Evolutionary conservation across 176 grass and related monocot species (phyloP).

Genomic region (Thinopyrum elongatum): DNA sequence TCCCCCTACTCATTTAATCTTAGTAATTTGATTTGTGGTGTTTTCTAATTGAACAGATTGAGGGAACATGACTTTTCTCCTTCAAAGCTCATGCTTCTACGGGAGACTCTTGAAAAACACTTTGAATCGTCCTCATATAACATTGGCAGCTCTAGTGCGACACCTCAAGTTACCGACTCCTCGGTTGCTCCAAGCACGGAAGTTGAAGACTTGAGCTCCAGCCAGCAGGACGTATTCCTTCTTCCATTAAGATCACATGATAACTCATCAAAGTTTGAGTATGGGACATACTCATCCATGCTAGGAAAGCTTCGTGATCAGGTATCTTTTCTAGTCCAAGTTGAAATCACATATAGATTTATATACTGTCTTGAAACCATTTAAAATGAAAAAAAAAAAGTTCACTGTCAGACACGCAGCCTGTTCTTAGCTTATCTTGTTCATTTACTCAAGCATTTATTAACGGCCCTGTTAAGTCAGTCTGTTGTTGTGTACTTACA

Average conservation of each 20-base stretch:
- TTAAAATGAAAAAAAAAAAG: neutral
- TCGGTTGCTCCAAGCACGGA: conserved; percentile 26
- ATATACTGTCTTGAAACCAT: neutral
- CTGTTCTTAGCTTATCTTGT: neutral
- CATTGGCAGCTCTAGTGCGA: conserved; percentile 31
- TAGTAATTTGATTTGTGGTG: neutral
- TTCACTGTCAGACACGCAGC: neutral
- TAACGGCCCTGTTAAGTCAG: neutral
- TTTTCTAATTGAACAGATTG: conserved; percentile 52
- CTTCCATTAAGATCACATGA: conserved; percentile 55
- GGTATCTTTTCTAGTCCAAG: conserved; percentile 42
- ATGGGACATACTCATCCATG: conserved; percentile 58
- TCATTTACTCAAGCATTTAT: neutral
- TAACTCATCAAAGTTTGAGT: conserved; percentile 45
- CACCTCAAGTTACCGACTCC: conserved; percentile 28
- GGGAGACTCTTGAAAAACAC: conserved; percentile 50
- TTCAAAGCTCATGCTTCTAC: conserved; percentile 45
- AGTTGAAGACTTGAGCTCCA: conserved; percentile 25
- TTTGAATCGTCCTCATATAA: conserved; percentile 62
- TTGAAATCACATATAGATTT: neutral
- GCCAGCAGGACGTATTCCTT: conserved; percentile 58
- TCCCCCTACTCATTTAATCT: neutral
- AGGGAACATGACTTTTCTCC: conserved; percentile 57
- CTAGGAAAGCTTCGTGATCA: conserved; percentile 71
- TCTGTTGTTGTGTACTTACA: neutral